Evolutionary conservation across 352 stramenopile genomes (phyloP).

Genomic region (Globisporangium perplexum): DNA sequence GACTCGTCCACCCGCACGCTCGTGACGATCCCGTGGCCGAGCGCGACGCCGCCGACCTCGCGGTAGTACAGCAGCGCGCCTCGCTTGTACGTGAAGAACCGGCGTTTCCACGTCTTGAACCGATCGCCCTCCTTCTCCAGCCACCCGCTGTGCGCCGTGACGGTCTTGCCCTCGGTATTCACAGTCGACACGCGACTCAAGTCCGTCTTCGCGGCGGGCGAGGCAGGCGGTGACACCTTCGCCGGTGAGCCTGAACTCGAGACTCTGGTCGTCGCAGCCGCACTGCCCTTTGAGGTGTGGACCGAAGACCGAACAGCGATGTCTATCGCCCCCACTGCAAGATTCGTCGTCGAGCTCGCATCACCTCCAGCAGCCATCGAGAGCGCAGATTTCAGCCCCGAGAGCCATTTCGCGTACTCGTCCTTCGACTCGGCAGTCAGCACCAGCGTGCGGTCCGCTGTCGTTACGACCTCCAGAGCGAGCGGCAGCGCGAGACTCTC

Average conservation of each 20-base stretch:
- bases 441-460: conserved; percentile 38
- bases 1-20: conserved; percentile 32
- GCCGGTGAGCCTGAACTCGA: background rate
- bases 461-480: conserved; percentile 40
- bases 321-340: background rate
- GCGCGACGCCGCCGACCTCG: conserved; percentile 47
- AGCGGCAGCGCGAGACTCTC: conserved; percentile 28
- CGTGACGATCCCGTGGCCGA: conserved; percentile 53
- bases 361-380: conserved; percentile 25
- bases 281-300: background rate
- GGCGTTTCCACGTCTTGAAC: conserved; percentile 75
- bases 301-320: background rate
- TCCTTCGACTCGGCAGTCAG: conserved; percentile 57
- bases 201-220: background rate
- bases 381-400: conserved; percentile 16
- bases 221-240: background rate
- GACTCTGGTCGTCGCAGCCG: background rate
- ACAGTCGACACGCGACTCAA: conserved; percentile 8
- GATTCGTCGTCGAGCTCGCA: background rate
- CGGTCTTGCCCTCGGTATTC: conserved; percentile 17
- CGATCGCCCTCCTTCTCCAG: conserved; percentile 69
- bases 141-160: conserved; percentile 46
- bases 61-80: conserved; percentile 69
- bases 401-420: conserved; percentile 60
- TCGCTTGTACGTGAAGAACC: conserved; percentile 72